phyloP scores from a whole-genome alignment of 2,329 filamentous ascomycete species.

The Pyricularia grisea region DNA sequence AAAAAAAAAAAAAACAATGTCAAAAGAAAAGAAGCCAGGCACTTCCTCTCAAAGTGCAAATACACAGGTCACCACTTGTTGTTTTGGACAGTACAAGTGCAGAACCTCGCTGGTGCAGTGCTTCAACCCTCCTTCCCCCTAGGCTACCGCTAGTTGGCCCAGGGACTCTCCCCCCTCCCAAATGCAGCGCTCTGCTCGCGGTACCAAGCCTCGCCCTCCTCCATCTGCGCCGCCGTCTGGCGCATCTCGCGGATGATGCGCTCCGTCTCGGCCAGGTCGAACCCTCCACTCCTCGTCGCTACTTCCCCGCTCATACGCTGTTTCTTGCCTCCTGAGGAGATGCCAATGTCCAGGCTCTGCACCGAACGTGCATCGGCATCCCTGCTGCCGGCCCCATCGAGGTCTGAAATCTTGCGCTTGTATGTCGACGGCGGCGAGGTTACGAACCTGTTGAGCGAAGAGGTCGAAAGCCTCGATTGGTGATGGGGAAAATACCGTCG shows the following conservation, averaged over 20 bases:
- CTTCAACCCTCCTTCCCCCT: neutral
- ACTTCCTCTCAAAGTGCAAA: neutral
- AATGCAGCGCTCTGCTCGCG: slow-evolving; percentile 32
- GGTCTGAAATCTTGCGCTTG: slow-evolving; percentile 10
- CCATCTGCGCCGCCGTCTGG: slow-evolving; percentile 32
- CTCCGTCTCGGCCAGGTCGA: slow-evolving; percentile 11
- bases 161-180: slow-evolving; percentile 8
- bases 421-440: slow-evolving; percentile 4
- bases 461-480: neutral
- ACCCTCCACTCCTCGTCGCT: neutral
- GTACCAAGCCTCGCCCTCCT: slow-evolving; percentile 37
- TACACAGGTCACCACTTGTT: neutral
- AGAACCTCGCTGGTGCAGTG: neutral
- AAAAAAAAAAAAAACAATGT: neutral
- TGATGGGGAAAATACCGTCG: neutral
- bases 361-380: neutral
- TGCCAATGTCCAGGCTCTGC: slow-evolving; percentile 4
- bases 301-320: slow-evolving; percentile 12
- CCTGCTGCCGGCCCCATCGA: slow-evolving; percentile 5
- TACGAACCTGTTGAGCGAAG: neutral
- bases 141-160: slow-evolving; percentile 1
- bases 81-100: neutral
- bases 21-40: neutral
- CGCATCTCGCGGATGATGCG: slow-evolving; percentile 32
- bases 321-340: slow-evolving; percentile 14